Evolutionary conservation across 1,139 yeast genomes (phyloP), one percentile per base, ranked within the genome.

Genomic region (Zygoascus hellenicus): DNA sequence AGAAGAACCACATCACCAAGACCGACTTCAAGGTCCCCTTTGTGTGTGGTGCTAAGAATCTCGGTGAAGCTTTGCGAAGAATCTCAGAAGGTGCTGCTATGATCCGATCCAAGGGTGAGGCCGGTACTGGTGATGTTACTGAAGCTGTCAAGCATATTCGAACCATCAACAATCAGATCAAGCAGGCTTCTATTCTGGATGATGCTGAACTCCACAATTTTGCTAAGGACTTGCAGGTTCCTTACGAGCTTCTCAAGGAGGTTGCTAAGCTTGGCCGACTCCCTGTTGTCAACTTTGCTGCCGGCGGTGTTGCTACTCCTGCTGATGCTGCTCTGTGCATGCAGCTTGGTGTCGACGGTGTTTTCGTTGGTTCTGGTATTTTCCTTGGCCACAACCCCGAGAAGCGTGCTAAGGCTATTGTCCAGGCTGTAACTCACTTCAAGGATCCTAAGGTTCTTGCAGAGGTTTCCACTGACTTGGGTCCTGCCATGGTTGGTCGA

Each of bases 271-370:
- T 69, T 10, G 88, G 88, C 37, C 80, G 81, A 56, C 74, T 86
- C 55, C 92, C 92, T 1, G 95, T 86, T 42, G 95, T 86, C 48
- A 85, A 84, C 70, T 86, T 86, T 65, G 94, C 95, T 37, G 95
- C 95, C 39, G 95, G 95, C 45, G 95, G 95, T 54, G 83, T 86
- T 47, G 95, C 95, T 9, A 83, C 95, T 9, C 95, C 95, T 28
- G 82, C 92, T 2, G 95, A 86, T 65, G 95, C 95, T 38, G 95
- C 95, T 9, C 70, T 86, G 55, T 81, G 88, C 67, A 85, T 86
- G 95, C 90, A 85, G 67, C 72, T 85, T 59, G 95, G 95, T n/a
- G 83, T 89, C 64, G 95, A 86, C 62, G 95, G 95, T 54, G 89
- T 86, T 35, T 86, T 86, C 62, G 95, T 86, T 37, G 95, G 95